Evolutionary conservation across 345 rosid species (phyloP).

Genomic region (Conringia planisiliqua): DNA sequence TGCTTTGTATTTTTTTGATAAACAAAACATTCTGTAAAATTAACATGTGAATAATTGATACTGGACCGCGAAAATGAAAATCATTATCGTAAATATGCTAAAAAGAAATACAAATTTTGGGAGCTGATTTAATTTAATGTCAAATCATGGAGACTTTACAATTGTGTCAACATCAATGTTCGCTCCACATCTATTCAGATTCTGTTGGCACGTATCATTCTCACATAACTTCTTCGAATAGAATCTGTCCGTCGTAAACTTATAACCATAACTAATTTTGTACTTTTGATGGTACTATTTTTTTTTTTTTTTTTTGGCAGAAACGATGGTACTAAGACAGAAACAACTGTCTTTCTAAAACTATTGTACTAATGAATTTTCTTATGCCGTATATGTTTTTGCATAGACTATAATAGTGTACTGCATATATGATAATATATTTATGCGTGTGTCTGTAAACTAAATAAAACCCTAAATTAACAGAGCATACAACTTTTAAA

Average conservation of each 20-base stretch:
- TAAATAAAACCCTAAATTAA: background rate
- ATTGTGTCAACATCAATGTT: background rate
- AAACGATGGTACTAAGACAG: background rate
- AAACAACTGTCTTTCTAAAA: background rate
- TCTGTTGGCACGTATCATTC: background rate
- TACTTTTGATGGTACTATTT: background rate
- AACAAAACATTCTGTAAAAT: background rate
- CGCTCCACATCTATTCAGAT: background rate
- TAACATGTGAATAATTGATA: background rate
- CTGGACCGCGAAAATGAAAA: background rate
- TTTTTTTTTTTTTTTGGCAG: background rate
- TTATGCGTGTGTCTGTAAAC: background rate
- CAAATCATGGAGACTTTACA: constrained; percentile 2
- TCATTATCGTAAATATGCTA: background rate
- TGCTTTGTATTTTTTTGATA: background rate
- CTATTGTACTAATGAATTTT: background rate
- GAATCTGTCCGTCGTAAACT: background rate
- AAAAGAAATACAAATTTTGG: background rate
- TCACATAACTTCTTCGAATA: constrained; percentile 3
- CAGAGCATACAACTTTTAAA: background rate
- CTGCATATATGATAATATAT: background rate
- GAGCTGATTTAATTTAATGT: background rate
- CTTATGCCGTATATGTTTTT: background rate
- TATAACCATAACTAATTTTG: background rate
- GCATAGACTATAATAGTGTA: background rate